phyloP scores from a whole-genome alignment of 208 protist species.

The Leishmania major region DNA sequence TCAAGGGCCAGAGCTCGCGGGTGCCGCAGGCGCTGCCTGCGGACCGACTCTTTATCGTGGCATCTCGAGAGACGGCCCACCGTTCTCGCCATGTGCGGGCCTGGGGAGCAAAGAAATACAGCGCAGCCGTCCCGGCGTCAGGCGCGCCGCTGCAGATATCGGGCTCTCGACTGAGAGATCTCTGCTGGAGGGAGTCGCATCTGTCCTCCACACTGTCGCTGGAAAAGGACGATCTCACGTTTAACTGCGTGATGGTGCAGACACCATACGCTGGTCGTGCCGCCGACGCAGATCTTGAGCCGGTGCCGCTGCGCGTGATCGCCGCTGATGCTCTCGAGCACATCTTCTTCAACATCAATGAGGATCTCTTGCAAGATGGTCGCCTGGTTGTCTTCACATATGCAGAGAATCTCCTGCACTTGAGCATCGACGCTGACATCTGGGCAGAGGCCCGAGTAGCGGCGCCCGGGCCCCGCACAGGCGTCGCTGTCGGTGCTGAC shows the following conservation, averaged over 20 bases:
- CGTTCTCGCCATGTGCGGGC: constrained; percentile 17
- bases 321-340: constrained; percentile 42
- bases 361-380: constrained; percentile 48
- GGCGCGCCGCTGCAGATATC: constrained; percentile 26
- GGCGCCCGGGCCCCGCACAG: not conserved
- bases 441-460: constrained; percentile 27
- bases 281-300: constrained; percentile 28
- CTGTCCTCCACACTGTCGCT: constrained; percentile 16
- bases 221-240: constrained; percentile 19
- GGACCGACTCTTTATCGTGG: constrained; percentile 30
- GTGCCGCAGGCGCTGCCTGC: constrained; percentile 21
- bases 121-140: not conserved
- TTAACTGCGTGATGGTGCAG: constrained; percentile 39
- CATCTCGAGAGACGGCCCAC: constrained; percentile 26
- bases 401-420: constrained; percentile 35
- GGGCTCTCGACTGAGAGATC: constrained; percentile 17
- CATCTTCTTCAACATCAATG: constrained; percentile 51
- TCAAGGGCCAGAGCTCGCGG: constrained; percentile 7
- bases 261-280: constrained; percentile 31
- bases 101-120: constrained; percentile 14
- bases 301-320: constrained; percentile 43
- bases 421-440: constrained; percentile 28
- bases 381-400: constrained; percentile 57
- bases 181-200: constrained; percentile 23
- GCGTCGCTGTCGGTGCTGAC: not conserved